Conservation (phyloP, 2,329 filamentous ascomycete species). For the Alternaria sp. region DNA sequence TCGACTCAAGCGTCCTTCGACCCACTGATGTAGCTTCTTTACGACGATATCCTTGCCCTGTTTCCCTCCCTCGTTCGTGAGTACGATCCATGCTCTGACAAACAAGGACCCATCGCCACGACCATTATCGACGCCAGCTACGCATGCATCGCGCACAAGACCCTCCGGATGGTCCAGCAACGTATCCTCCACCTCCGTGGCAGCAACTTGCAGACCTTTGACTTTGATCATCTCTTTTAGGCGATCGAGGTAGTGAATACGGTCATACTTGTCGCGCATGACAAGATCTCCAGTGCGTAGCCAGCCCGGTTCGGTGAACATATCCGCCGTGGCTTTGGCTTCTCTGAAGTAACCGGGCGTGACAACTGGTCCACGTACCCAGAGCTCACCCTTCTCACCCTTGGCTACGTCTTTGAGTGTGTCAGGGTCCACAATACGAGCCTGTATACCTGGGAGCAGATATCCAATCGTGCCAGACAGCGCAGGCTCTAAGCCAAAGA, state of each 20-base stretch:
- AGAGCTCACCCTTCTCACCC: conserved; percentile 40
- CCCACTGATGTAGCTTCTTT: conserved; percentile 35
- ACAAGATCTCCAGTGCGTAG: conserved; percentile 42
- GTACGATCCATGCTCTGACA: conserved; percentile 43
- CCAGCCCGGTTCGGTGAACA: conserved; percentile 41
- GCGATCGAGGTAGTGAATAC: conserved; percentile 48
- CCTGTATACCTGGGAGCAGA: conserved; percentile 42
- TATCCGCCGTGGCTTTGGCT: conserved; percentile 35
- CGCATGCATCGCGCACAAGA: conserved; percentile 41
- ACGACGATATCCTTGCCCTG: conserved; percentile 25
- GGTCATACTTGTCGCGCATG: conserved; percentile 35
- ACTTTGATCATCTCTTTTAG: conserved; percentile 59
- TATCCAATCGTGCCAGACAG: conserved; percentile 39
- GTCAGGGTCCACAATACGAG: conserved; percentile 38
- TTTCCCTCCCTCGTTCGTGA: conserved; percentile 27
- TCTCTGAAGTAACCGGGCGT: conserved; percentile 46
- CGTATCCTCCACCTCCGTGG: conserved; percentile 59
- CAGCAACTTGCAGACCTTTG: conserved; percentile 61
- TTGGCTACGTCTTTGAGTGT: conserved; percentile 35
- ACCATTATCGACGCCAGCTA: conserved; percentile 43
- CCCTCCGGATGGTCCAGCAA: conserved; percentile 52
- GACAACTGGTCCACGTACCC: conserved; percentile 39
- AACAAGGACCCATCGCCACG: conserved; percentile 42
- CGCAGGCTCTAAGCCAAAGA: conserved; percentile 37
- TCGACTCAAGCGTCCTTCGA: conserved; percentile 33